These are phyloP conservation scores for Trichophyton mentagrophytes DNA, from an alignment of 2,329 filamentous ascomycete species.

Conservation along the genomic window DNA sequence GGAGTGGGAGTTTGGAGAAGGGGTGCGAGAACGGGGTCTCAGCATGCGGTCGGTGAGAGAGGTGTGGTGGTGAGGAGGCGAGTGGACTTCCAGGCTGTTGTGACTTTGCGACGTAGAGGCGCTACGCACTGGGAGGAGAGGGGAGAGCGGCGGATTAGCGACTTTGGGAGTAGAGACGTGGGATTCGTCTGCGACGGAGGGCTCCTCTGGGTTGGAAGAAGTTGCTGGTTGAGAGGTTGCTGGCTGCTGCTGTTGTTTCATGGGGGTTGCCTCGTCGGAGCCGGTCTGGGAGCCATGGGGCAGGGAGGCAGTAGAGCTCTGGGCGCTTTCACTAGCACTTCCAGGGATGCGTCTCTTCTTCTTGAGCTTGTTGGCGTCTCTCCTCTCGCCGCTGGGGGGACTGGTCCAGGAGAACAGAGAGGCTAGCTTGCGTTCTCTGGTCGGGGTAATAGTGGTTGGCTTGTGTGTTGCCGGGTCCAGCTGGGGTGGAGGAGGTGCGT, in stretches of 20 bases:
- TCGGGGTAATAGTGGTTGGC: constrained; percentile 40
- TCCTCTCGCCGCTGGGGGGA: constrained; percentile 45
- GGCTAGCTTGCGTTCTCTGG: constrained; percentile 54
- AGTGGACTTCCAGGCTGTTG: not conserved
- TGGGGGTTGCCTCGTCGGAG: constrained; percentile 33
- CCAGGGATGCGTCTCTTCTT: constrained; percentile 68
- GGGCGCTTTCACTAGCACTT: constrained; percentile 71
- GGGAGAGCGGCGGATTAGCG: constrained; percentile 18
- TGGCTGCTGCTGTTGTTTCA: constrained; percentile 14
- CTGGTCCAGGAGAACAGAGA: constrained; percentile 57
- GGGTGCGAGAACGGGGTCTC: constrained; percentile 58
- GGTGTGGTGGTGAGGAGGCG: constrained; percentile 10
- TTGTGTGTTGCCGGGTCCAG: not conserved
- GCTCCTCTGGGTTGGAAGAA: not conserved
- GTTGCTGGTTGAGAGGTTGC: constrained; percentile 16
- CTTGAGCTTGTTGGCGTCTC: constrained; percentile 71
- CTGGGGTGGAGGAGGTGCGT: not conserved
- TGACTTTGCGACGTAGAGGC: constrained; percentile 1
- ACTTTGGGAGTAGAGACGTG: constrained; percentile 25
- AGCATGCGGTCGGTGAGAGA: constrained; percentile 41
- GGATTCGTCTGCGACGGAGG: constrained; percentile 17
- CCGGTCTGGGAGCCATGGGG: constrained; percentile 24
- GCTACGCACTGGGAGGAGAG: constrained; percentile 17
- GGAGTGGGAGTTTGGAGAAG: constrained; percentile 44
- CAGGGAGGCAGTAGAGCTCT: constrained; percentile 79